These are phyloP conservation scores for Neostapfia colusana DNA, from an alignment of 176 grass and related monocot species.

Conservation along the genomic window DNA sequence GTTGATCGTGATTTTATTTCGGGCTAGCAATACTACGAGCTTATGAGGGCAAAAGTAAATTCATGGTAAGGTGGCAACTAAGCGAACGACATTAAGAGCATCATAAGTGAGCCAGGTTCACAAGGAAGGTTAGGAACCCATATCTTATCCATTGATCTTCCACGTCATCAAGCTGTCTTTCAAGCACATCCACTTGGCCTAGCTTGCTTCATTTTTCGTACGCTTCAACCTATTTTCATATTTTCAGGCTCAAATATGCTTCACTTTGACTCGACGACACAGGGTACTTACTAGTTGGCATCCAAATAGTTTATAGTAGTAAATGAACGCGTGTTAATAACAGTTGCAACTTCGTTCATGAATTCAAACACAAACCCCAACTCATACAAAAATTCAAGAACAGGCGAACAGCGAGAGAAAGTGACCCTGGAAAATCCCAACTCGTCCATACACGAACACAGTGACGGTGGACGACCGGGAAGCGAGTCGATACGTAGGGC, in stretches of 20 bases:
- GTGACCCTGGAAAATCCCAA: background rate
- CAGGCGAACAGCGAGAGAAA: too few species aligned
- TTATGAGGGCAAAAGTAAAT: background rate
- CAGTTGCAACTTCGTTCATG: background rate
- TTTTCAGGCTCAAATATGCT: background rate
- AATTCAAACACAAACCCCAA: background rate
- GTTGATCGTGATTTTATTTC: too few species aligned
- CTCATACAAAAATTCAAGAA: background rate
- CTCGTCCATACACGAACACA: background rate
- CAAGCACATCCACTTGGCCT: background rate
- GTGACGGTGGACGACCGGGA: background rate
- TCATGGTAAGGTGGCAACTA: too few species aligned
- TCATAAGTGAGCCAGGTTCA: background rate
- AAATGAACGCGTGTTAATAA: background rate
- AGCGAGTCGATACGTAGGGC: background rate
- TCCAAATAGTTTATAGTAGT: background rate
- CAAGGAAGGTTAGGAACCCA: background rate
- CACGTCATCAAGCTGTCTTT: background rate
- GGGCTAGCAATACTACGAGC: too few species aligned
- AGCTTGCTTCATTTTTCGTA: background rate
- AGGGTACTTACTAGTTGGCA: background rate
- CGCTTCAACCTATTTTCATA: background rate
- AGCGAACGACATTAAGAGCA: background rate
- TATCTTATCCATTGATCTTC: background rate
- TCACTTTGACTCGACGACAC: background rate